Evolutionary conservation across 148 eudicot species (phyloP).

Genomic region (Bassia scoparia): DNA sequence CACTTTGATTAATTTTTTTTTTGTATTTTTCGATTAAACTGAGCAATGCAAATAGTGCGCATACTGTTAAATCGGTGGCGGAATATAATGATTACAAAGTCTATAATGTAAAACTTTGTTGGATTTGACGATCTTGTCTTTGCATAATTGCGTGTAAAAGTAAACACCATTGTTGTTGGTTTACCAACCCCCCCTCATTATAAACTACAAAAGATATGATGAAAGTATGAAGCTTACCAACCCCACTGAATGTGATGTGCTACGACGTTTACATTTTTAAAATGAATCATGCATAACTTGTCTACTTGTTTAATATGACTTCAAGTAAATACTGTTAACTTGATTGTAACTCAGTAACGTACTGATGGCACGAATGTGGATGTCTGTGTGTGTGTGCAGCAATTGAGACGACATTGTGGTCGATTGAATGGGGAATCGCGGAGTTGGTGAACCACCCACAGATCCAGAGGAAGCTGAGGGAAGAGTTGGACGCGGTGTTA

Average conservation of each 20-base stretch:
- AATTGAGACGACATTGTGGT: conserved; percentile 85
- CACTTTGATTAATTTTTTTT: too few species aligned
- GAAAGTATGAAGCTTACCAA: background rate
- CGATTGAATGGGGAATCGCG: conserved; percentile 83
- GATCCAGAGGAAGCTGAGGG: conserved; percentile 62
- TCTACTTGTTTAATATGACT: too few species aligned
- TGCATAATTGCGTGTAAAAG: conserved; percentile 3
- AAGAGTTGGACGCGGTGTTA: conserved; percentile 54
- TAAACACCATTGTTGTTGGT: background rate
- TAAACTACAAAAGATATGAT: background rate
- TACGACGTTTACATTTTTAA: background rate
- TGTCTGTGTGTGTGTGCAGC: conserved; percentile 32
- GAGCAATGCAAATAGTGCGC: too few species aligned
- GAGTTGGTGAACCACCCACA: conserved; percentile 80
- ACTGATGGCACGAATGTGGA: too few species aligned
- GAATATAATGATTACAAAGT: too few species aligned
- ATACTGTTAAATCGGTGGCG: too few species aligned
- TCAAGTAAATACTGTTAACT: too few species aligned
- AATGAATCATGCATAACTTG: too few species aligned
- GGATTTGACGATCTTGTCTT: background rate
- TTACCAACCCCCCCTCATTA: background rate
- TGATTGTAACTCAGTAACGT: too few species aligned
- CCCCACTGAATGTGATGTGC: background rate
- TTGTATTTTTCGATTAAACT: too few species aligned
- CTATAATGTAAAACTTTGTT: too few species aligned